phyloP scores from a whole-genome alignment of 768 basidiomycete genomes.

The Podaxis sp. region DNA sequence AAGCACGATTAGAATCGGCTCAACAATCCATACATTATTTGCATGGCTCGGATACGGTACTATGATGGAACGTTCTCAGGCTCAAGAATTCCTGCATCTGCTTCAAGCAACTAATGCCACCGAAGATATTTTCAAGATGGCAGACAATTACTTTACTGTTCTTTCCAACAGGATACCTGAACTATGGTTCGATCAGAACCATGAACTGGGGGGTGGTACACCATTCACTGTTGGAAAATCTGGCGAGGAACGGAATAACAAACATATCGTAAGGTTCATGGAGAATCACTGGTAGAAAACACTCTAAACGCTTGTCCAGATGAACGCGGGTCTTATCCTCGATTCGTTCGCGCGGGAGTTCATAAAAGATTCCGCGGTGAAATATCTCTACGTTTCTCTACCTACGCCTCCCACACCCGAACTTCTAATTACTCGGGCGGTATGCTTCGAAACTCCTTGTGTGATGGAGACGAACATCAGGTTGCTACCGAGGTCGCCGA shows the following conservation, averaged over 20 bases:
- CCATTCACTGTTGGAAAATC: conserved; percentile 61
- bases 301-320: conserved; percentile 26
- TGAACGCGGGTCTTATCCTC: conserved; percentile 43
- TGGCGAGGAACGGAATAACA: conserved; percentile 55
- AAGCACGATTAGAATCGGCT: conserved; percentile 36
- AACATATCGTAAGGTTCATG: conserved; percentile 50
- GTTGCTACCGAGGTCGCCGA: conserved; percentile 34
- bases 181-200: conserved; percentile 64
- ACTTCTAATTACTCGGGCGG: conserved; percentile 26
- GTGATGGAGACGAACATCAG: conserved; percentile 52
- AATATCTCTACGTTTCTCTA: conserved; percentile 26
- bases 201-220: conserved; percentile 55
- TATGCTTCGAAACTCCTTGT: conserved; percentile 45
- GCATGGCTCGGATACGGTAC: conserved; percentile 70
- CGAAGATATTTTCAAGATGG: conserved; percentile 56
- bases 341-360: conserved; percentile 27
- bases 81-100: conserved; percentile 47
- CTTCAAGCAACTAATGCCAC: conserved; percentile 42
- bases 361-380: background rate
- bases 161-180: conserved; percentile 55
- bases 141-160: conserved; percentile 69
- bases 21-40: conserved; percentile 50
- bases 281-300: background rate
- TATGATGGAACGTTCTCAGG: conserved; percentile 43
- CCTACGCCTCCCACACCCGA: conserved; percentile 10